Evolutionary conservation across 257 asterid species (phyloP), one percentile per base, ranked within the genome.

Genomic region (Fraxinus americana): DNA sequence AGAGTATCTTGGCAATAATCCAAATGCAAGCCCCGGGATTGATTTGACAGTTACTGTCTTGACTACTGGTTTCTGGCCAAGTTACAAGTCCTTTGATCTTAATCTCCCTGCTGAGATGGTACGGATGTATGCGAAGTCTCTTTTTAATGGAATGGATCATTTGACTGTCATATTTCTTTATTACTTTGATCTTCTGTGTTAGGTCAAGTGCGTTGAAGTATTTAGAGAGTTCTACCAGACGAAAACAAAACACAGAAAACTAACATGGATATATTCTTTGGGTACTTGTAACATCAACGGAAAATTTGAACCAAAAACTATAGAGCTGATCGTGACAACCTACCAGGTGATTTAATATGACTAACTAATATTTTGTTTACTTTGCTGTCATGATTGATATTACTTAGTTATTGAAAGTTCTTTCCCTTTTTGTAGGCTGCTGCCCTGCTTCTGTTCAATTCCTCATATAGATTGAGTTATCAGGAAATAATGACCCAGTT

Each of bases 41-140:
- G 99, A 94, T 80, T 87, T 91, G 86, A 92, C 98, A 0, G 99
- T 94, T 72, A 94, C 99, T 35, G 98, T 95, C 74, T 91, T 95
- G 75, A 95, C 99, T 43, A 95, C 99, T 78, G 99, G 99, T 73
- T 95, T 95, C 88, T 95, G 99, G 99, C 99, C 98, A 69, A 95
- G 98, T 86, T 95, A 95, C 88, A 95, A 95, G 83, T 92, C 99
- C 52, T 92, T 90, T 67, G 99, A 95, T 87, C 99, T 95, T 82
- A 95, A 88, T 87, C 97, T 95, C 80, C 98, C 99, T n/a, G 88
- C 92, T 7, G 99, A 95, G 86, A 91, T 92, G 99, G 99, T 92
- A 86, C 50, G 41, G 72, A 35, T 74, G 41, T 23, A 34, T 32
- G 35, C 45, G 30, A 71, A 70, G 27, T 48, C 25, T 41, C 65